Evolutionary conservation across 1,284 basidiomycete species (phyloP).

Genomic region (Microbotryum intermedium): DNA sequence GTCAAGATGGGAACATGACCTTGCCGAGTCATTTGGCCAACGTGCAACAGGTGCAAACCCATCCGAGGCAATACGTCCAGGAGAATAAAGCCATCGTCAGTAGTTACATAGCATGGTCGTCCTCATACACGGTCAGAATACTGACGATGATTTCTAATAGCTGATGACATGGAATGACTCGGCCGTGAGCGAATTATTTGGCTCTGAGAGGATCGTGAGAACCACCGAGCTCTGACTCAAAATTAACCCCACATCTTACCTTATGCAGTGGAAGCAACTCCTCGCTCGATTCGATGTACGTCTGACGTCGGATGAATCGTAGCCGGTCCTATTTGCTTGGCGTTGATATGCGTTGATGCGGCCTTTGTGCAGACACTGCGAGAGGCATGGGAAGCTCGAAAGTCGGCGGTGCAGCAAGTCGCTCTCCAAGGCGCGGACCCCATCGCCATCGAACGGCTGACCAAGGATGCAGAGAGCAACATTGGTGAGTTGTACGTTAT

Average conservation of each 20-base stretch:
- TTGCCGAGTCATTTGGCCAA: neutral
- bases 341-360: neutral
- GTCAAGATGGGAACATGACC: too few relatives aligned
- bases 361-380: slow-evolving; percentile 8
- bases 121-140: too few relatives aligned
- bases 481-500: slow-evolving; percentile 15
- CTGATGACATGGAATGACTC: slow-evolving; percentile 25
- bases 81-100: slow-evolving; percentile 2
- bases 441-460: slow-evolving; percentile 2
- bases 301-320: too few relatives aligned
- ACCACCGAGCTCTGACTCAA: too few relatives aligned
- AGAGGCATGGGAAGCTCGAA: slow-evolving; percentile 21
- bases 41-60: slow-evolving; percentile 17
- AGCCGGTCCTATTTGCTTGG: neutral
- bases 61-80: slow-evolving; percentile 22
- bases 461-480: slow-evolving; percentile 5
- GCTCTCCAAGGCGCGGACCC: slow-evolving; percentile 21
- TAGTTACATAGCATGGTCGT: too few relatives aligned
- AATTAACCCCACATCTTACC: neutral
- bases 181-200: neutral
- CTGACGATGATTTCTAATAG: too few relatives aligned
- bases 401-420: slow-evolving; percentile 4
- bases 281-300: slow-evolving; percentile 19
- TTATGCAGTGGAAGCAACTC: slow-evolving; percentile 18
- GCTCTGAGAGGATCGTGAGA: too few relatives aligned